A percentile compares a stretch with the other conserved stretches of the same genome.
Evolutionary conservation across 2,329 filamentous ascomycete genomes (phyloP).

Genomic region (Parafenestella ontariensis): DNA sequence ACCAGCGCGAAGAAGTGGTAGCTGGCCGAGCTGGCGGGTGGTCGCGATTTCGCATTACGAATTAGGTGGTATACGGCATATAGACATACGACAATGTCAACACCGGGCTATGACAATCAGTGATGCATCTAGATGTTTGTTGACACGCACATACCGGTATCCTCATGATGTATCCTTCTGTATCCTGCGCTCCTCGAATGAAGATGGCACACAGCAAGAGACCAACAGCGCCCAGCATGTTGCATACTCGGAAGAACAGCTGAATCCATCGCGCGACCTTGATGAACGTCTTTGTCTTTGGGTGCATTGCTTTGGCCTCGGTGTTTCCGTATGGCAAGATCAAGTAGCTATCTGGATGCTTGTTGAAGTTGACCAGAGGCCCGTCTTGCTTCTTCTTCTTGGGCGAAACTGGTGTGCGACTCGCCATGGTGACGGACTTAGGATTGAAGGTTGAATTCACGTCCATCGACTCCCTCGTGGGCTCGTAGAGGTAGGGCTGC

Average conservation of each 20-base stretch:
- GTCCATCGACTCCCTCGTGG: slow-evolving; percentile 57
- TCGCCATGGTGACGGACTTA: slow-evolving; percentile 82
- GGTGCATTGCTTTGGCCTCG: slow-evolving; percentile 71
- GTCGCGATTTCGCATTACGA: slow-evolving; percentile 71
- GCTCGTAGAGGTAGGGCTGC: slow-evolving; percentile 76
- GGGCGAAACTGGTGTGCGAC: slow-evolving; percentile 69
- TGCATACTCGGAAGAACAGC: slow-evolving; percentile 69
- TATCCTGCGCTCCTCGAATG: slow-evolving; percentile 69
- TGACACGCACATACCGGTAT: slow-evolving; percentile 67
- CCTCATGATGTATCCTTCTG: slow-evolving; percentile 77
- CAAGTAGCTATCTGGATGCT: slow-evolving; percentile 79
- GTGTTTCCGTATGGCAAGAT: slow-evolving; percentile 68
- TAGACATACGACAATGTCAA: slow-evolving; percentile 72
- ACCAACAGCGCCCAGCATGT: slow-evolving; percentile 73
- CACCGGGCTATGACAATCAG: slow-evolving; percentile 67
- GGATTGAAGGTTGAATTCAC: slow-evolving; percentile 75
- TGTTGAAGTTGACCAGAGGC: slow-evolving; percentile 81
- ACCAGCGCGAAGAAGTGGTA: slow-evolving; percentile 86
- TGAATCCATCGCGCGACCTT: slow-evolving; percentile 73
- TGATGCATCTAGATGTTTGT: not conserved
- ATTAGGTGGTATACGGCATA: slow-evolving; percentile 85
- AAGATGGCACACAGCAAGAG: slow-evolving; percentile 79
- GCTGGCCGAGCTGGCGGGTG: slow-evolving; percentile 81
- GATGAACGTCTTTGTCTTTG: slow-evolving; percentile 73
- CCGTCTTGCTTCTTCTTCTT: slow-evolving; percentile 73